Percentiles rank a stretch among this genome's conserved stretches.
phyloP scores from a whole-genome alignment of 345 rosid species.

The Stellera chamaejasme region DNA sequence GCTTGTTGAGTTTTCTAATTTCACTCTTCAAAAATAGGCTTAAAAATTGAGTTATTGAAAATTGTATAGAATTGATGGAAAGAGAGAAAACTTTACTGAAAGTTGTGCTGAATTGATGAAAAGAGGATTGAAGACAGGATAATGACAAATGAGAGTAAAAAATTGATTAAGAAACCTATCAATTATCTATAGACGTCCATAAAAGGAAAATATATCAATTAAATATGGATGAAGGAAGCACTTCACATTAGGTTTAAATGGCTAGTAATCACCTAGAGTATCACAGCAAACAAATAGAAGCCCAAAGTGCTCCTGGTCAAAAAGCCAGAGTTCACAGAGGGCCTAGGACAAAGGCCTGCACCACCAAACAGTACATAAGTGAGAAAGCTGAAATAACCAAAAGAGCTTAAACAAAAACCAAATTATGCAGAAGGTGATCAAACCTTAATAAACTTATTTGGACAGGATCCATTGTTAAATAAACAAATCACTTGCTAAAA shows the following conservation, averaged over 20 bases:
- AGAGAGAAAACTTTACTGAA: neutral
- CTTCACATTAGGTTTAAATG: neutral
- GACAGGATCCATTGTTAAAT: slow-evolving; percentile 20
- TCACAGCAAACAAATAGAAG: slow-evolving; percentile 29
- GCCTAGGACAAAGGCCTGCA: slow-evolving; percentile 45
- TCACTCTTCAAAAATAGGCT: too few relatives aligned
- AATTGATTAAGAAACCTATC: too few relatives aligned
- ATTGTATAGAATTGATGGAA: neutral
- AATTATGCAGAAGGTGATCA: slow-evolving; percentile 9
- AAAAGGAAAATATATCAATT: too few relatives aligned
- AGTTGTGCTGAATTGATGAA: too few relatives aligned
- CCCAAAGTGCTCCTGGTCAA: slow-evolving; percentile 55
- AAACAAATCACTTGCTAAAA: slow-evolving; percentile 53
- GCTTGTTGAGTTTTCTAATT: too few relatives aligned
- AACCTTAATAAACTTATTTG: slow-evolving; percentile 37
- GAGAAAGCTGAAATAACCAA: slow-evolving; percentile 18
- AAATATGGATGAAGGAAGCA: too few relatives aligned
- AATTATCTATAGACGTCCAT: too few relatives aligned
- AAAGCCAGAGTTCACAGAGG: slow-evolving; percentile 50
- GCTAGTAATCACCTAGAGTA: slow-evolving; percentile 39
- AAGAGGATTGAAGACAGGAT: too few relatives aligned
- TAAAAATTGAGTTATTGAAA: too few relatives aligned
- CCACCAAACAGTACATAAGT: slow-evolving; percentile 24
- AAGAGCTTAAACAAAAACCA: neutral
- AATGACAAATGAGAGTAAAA: too few relatives aligned